Conservation (phyloP, 73 alveolate genomes). For the Blepharisma stoltei region DNA sequence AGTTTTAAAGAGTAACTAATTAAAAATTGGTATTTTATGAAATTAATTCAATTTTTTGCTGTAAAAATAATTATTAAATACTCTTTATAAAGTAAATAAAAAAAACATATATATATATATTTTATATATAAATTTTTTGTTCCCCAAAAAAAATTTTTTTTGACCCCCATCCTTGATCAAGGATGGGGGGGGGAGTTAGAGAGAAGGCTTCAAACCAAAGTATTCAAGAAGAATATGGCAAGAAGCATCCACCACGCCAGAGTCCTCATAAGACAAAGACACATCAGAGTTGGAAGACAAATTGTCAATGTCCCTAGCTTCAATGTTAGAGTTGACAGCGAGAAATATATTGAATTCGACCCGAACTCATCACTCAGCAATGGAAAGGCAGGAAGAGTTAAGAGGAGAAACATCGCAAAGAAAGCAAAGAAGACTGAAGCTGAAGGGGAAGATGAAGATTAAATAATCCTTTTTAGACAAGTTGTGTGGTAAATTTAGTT, state of each 20-base stretch:
- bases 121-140: no score
- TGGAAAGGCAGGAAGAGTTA: slow-evolving; percentile 81
- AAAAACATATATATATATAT: no score
- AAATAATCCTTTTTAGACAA: background rate
- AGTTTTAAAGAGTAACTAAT: no score
- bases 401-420: slow-evolving; percentile 75
- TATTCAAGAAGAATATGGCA: slow-evolving; percentile 69
- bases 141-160: no score
- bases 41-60: no score
- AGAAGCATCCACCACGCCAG: slow-evolving; percentile 95
- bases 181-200: no score
- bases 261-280: slow-evolving; percentile 93
- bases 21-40: no score
- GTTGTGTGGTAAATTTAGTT: no score
- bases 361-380: slow-evolving; percentile 77
- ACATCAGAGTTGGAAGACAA: slow-evolving; percentile 96
- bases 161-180: no score
- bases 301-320: slow-evolving; percentile 94
- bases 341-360: slow-evolving; percentile 89
- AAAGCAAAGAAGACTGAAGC: slow-evolving; percentile 52
- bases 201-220: slow-evolving; percentile 98
- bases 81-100: no score
- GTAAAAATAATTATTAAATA: no score
- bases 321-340: slow-evolving; percentile 94
- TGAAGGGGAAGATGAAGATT: slow-evolving; percentile 30